These are phyloP conservation scores for Sequoiadendron giganteum DNA, from an alignment of 75 land plant genomes.

Conservation along the genomic window DNA sequence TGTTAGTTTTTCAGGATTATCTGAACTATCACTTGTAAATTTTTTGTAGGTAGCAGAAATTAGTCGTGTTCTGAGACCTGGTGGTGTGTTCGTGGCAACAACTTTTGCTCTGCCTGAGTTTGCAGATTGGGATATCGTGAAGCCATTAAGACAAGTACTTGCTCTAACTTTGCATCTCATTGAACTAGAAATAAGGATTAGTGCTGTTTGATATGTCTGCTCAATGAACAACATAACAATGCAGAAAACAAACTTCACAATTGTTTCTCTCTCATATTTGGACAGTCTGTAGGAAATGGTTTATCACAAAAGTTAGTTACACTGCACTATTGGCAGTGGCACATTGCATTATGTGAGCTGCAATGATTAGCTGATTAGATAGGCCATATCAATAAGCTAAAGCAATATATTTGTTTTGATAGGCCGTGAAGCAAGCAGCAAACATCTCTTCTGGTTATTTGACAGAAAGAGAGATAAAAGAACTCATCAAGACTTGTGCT, in stretches of 20 bases:
- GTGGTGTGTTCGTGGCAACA: constrained; percentile 86
- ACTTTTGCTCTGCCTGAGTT: constrained; percentile 50
- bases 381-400: neutral
- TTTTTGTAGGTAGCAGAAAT: constrained; percentile 83
- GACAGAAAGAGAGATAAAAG: constrained; percentile 65
- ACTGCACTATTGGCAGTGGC: neutral
- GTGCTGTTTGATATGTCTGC: neutral
- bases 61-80: constrained; percentile 78
- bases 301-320: neutral
- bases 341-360: neutral
- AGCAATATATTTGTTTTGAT: constrained; percentile 7
- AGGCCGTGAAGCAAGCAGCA: constrained; percentile 29
- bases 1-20: neutral
- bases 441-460: constrained; percentile 28
- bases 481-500: constrained; percentile 62
- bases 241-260: neutral
- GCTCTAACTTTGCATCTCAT: neutral
- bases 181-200: neutral
- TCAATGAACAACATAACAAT: neutral
- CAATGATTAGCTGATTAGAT: neutral
- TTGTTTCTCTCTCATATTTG: neutral
- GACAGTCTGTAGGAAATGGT: neutral
- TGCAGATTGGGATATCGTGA: constrained; percentile 25
- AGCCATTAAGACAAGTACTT: constrained; percentile 41
- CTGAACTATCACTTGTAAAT: neutral